Evolutionary conservation across 345 rosid genomes (phyloP), one percentile per base, ranked within the genome.

Genomic region (Boechera divaricarpa): DNA sequence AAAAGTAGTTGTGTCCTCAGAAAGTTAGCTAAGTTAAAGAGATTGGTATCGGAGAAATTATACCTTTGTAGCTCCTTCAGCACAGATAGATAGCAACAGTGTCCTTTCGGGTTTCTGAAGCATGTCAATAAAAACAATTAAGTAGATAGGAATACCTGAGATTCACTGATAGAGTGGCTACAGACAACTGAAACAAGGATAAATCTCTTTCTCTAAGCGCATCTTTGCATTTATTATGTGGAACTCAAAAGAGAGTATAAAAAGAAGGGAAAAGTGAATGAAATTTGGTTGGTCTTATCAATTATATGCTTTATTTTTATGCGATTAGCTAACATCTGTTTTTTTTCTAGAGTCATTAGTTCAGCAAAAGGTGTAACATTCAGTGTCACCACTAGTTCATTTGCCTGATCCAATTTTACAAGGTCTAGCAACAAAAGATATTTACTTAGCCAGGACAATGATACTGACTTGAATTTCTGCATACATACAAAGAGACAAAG

Each of bases 61-160:
- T 76, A 94, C 98, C 97, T 94, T 91, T 45, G 87, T 94, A 66
- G 97, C 93, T 79, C 96, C 94, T 79, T 90, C 96, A 10, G 98
- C 91, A 76, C 64, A 82, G 57, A 83, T 78, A 44, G 92, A 89
- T 65, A 94, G 81, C 79, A 85, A 81, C 82, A 94, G 77, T 29
- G 79, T 87, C 83, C 97, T 90, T 81, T 90, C 96, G 8, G 96
- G 92, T 78, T 85, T 94, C 98, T 94, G 97, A 70, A 81, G 75
- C 70, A 41, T 69, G 70, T 64, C 21, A 77, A 66, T 31, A n/a
- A 8, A 72, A 51, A 73, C 4, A 78, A 68, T 42, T 58, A 59
- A 71, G 12, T 31, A 56, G 38, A 72, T 26, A 49, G 26, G 35
- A 32, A 21, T 42, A 64, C 56, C 36, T 59, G 39, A 33, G 39